Percentiles rank a stretch among this genome's conserved stretches.
Conservation (phyloP, 73 alveolate genomes). For the Uronychia setigera region DNA sequence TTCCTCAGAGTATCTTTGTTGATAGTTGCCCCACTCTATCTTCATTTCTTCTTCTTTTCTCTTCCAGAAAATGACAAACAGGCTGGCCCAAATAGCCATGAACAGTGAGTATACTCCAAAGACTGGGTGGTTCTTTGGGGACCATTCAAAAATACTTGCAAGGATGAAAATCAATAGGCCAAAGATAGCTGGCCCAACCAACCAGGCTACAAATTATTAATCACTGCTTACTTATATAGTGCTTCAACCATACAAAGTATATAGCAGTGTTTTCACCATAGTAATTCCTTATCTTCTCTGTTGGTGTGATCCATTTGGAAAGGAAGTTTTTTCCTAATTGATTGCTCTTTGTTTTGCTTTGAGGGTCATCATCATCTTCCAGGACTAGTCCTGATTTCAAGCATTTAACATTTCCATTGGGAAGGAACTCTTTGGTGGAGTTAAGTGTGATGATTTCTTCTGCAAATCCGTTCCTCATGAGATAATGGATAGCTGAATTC, state of each 20-base stretch:
- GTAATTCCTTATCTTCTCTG: constrained; percentile 62
- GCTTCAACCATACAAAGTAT: constrained; percentile 69
- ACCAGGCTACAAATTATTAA: constrained; percentile 18
- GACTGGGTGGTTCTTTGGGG: not conserved
- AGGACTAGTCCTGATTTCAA: too few relatives aligned
- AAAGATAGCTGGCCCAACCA: constrained; percentile 34
- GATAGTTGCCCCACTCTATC: constrained; percentile 41
- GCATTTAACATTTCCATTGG: too few relatives aligned
- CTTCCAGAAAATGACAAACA: constrained; percentile 49
- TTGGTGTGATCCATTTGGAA: constrained; percentile 12
- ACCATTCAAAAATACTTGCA: not conserved
- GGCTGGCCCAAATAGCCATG: constrained; percentile 52
- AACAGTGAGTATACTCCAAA: constrained; percentile 37
- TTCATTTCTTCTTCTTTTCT: constrained; percentile 15
- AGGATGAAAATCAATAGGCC: not conserved
- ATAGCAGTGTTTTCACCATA: constrained; percentile 82
- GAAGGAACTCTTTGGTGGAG: not conserved
- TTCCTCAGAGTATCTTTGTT: not conserved
- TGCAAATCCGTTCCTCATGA: not conserved
- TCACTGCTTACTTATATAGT: not conserved
- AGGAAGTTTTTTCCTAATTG: constrained; percentile 21
- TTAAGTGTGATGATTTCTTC: not conserved
- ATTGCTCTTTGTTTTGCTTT: not conserved
- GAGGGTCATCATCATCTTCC: not conserved
- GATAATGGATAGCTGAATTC: not conserved